Conservation (phyloP, 1,284 basidiomycete genomes). For the Melampsora larici-populina region DNA sequence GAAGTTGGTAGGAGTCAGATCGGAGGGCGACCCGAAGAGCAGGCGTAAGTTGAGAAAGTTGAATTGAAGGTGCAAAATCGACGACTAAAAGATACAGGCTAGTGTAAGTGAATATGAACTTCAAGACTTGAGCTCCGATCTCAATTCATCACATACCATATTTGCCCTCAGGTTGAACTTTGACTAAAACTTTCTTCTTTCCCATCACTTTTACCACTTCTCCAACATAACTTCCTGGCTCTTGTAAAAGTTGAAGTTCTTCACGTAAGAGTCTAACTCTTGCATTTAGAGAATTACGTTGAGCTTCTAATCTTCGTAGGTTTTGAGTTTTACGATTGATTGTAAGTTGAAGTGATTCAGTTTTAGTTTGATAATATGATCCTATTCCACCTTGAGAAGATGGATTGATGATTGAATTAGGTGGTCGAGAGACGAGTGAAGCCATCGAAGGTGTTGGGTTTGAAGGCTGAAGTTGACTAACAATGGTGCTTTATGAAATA, state of each 20-base stretch:
- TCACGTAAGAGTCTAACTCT: constrained; percentile 77
- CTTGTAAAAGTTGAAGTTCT: constrained; percentile 89
- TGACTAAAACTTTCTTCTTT: constrained; percentile 97
- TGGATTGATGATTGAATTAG: background rate
- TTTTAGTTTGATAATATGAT: constrained; percentile 37
- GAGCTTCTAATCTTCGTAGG: constrained; percentile 32
- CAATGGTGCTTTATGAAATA: background rate
- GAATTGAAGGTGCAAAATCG: constrained; percentile 85
- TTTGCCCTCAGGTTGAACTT: constrained; percentile 98
- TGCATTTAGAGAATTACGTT: constrained; percentile 38
- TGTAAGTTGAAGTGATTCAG: constrained; percentile 26
- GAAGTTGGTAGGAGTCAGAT: constrained; percentile 81
- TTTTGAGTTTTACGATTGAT: constrained; percentile 36
- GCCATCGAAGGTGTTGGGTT: background rate
- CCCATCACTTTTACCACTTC: constrained; percentile 99
- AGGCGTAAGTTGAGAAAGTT: constrained; percentile 74
- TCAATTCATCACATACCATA: constrained; percentile 65
- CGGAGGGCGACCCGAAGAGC: constrained; percentile 90
- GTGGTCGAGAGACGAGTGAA: constrained; percentile 24
- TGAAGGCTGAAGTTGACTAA: constrained; percentile 7
- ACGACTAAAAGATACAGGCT: constrained; percentile 64
- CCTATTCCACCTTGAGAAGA: constrained; percentile 16
- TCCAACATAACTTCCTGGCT: constrained; percentile 95
- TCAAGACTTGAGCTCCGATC: background rate
- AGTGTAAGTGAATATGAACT: background rate